These are phyloP conservation scores for Saksenaea oblongispora DNA, from an alignment of 371 early-diverging fungal genomes.

Conservation along the genomic window DNA sequence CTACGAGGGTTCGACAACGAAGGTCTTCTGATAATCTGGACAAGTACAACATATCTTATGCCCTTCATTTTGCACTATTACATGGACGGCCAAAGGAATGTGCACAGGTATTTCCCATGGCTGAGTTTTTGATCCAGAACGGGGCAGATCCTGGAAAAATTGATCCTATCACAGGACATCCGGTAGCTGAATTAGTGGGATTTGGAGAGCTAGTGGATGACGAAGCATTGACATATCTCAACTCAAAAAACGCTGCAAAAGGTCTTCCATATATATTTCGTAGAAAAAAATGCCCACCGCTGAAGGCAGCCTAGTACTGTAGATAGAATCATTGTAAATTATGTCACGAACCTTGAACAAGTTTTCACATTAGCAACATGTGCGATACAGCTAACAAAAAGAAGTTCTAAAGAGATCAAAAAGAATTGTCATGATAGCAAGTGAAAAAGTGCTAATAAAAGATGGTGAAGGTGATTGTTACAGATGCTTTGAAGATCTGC, in stretches of 20 bases:
- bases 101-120: conserved; percentile 41
- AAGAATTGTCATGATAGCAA: too few relatives aligned
- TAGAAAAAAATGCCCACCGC: neutral
- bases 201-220: conserved; percentile 28
- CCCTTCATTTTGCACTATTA: conserved; percentile 29
- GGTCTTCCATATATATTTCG: conserved; percentile 36
- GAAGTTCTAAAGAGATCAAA: too few relatives aligned
- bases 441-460: too few relatives aligned
- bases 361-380: too few relatives aligned
- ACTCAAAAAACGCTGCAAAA: conserved; percentile 36
- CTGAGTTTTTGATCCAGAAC: conserved; percentile 54
- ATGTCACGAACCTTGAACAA: too few relatives aligned
- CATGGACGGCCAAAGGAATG: conserved; percentile 17
- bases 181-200: conserved; percentile 30
- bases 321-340: too few relatives aligned
- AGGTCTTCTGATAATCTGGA: too few relatives aligned
- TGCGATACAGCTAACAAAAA: too few relatives aligned
- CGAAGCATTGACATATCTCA: conserved; percentile 38
- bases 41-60: conserved; percentile 11
- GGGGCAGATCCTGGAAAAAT: conserved; percentile 39
- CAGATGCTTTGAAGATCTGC: too few relatives aligned
- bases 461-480: too few relatives aligned
- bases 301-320: neutral
- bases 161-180: conserved; percentile 27
- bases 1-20: too few relatives aligned